Evolutionary conservation across 2,329 filamentous ascomycete species (phyloP).

Genomic region (Sordariomycetes sp.): DNA sequence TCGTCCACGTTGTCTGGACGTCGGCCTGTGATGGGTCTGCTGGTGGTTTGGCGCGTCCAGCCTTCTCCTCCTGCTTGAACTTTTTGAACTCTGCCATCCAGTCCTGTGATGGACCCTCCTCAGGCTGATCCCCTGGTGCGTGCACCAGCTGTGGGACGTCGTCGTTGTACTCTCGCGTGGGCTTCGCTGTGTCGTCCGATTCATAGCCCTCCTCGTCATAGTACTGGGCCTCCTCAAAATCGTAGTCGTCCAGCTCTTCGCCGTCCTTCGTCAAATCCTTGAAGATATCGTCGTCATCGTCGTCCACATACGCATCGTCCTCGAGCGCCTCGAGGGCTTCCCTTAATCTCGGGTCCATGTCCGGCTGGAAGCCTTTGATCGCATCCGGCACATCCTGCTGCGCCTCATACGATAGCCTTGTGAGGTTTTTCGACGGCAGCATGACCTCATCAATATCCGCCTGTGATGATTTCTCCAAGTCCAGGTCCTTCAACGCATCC

Average conservation of each 20-base stretch:
- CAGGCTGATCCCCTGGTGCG: slow-evolving; percentile 38
- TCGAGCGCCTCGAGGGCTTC: slow-evolving; percentile 91
- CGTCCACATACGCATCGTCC: slow-evolving; percentile 87
- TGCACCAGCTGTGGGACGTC: slow-evolving; percentile 38
- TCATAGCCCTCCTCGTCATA: slow-evolving; percentile 82
- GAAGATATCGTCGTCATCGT: slow-evolving; percentile 81
- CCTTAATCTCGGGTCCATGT: slow-evolving; percentile 89
- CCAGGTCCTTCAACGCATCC: slow-evolving; percentile 62
- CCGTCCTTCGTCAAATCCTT: slow-evolving; percentile 59
- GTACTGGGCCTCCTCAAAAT: slow-evolving; percentile 61
- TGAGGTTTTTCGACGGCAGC: slow-evolving; percentile 70
- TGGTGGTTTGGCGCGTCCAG: slow-evolving; percentile 26
- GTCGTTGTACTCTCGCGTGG: slow-evolving; percentile 46
- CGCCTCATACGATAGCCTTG: slow-evolving; percentile 73
- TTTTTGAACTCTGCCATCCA: slow-evolving; percentile 92
- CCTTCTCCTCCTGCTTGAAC: slow-evolving; percentile 76
- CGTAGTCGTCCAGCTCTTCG: slow-evolving; percentile 65
- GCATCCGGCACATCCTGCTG: slow-evolving; percentile 89
- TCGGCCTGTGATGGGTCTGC: slow-evolving; percentile 46
- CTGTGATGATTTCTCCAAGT: slow-evolving; percentile 33
- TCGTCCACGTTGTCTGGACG: slow-evolving; percentile 62
- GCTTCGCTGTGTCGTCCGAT: slow-evolving; percentile 83
- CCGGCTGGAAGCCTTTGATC: slow-evolving; percentile 88
- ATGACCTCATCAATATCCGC: slow-evolving; percentile 65
- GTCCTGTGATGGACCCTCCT: slow-evolving; percentile 60